phyloP scores from a whole-genome alignment of 2,329 filamentous ascomycete species.

The Colletotrichum godetiae region DNA sequence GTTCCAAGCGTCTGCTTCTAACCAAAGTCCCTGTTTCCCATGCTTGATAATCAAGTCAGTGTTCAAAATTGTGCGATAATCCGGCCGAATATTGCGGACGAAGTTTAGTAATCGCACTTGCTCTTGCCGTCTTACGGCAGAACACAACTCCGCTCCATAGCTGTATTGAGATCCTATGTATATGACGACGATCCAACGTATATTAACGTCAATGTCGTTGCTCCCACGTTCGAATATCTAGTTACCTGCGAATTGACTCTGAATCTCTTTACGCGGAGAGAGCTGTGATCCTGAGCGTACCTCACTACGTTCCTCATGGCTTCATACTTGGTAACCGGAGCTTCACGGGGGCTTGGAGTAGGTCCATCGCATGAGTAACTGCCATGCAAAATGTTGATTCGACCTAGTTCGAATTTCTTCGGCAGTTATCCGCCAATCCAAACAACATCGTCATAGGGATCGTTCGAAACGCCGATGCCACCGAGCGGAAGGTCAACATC shows the following conservation, averaged over 20 bases:
- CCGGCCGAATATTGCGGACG: neutral
- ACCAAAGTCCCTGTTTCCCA: neutral
- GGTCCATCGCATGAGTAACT: neutral
- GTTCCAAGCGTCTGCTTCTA: neutral
- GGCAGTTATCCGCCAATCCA: conserved; percentile 51
- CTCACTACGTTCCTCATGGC: neutral
- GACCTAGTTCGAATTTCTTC: neutral
- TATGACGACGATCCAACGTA: neutral
- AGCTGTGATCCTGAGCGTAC: neutral
- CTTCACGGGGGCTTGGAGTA: too few relatives aligned
- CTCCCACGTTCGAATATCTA: neutral
- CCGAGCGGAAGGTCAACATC: conserved; percentile 53
- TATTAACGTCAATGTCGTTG: neutral
- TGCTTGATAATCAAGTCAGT: neutral
- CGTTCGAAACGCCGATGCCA: conserved; percentile 56
- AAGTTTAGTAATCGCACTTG: neutral
- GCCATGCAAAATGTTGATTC: neutral
- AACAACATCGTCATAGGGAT: conserved; percentile 58
- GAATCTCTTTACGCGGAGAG: neutral
- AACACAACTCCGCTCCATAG: neutral
- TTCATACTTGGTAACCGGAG: neutral
- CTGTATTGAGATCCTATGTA: neutral
- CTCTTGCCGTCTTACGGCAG: neutral
- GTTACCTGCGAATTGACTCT: neutral
- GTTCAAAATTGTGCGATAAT: neutral